Conservation (phyloP, 169 alveolate genomes). For the Plasmodium berghei region DNA sequence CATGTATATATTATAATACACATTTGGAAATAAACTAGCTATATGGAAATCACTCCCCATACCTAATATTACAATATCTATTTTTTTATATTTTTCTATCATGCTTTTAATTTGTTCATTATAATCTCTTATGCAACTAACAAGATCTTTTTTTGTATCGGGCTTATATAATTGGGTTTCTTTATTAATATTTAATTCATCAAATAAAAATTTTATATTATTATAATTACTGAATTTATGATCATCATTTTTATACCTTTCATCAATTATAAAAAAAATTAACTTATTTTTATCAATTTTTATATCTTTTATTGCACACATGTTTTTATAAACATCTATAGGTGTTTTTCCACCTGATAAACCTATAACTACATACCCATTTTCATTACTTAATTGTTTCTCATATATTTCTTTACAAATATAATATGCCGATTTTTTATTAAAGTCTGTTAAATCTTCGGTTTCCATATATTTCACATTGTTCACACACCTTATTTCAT, state of each 20-base stretch:
- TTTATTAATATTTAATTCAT: slow-evolving; percentile 46
- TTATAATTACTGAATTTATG: slow-evolving; percentile 69
- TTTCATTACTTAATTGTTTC: slow-evolving; percentile 31
- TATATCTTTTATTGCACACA: slow-evolving; percentile 40
- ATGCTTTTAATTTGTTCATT: slow-evolving; percentile 52
- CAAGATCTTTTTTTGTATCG: slow-evolving; percentile 35
- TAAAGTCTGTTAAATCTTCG: slow-evolving; percentile 37
- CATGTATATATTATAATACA: slow-evolving; percentile 48
- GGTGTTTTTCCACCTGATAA: slow-evolving; percentile 68
- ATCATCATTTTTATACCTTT: slow-evolving; percentile 49
- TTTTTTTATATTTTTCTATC: slow-evolving; percentile 34
- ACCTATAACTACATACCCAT: slow-evolving; percentile 60
- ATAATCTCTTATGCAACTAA: slow-evolving; percentile 50
- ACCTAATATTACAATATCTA: slow-evolving; percentile 67
- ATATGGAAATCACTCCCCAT: slow-evolving; percentile 74
- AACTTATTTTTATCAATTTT: slow-evolving; percentile 50
- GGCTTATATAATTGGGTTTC: slow-evolving; percentile 45
- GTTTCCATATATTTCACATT: slow-evolving; percentile 60
- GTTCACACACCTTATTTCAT: slow-evolving; percentile 25
- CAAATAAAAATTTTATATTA: slow-evolving; percentile 54
- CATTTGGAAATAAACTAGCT: slow-evolving; percentile 46
- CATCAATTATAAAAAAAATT: slow-evolving; percentile 67
- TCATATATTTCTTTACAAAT: slow-evolving; percentile 57
- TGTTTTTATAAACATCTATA: slow-evolving; percentile 67
- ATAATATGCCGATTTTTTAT: slow-evolving; percentile 49